Evolutionary conservation across 805 yeast species (phyloP).

Genomic region (Nakazawaea holstii): DNA sequence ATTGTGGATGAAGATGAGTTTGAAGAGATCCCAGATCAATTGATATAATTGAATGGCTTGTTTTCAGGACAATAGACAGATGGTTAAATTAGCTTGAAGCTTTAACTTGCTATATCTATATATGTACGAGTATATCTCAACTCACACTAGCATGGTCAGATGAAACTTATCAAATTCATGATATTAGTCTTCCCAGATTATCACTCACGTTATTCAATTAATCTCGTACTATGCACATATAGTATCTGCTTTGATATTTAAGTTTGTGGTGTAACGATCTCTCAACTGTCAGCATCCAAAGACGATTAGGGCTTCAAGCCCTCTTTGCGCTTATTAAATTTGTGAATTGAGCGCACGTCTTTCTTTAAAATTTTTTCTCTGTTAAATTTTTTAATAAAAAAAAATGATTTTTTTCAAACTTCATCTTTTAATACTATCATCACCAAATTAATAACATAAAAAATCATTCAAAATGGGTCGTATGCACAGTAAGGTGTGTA

Average conservation of each 20-base stretch:
- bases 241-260: not conserved
- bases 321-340: not conserved
- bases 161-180: too few species aligned
- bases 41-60: slow-evolving; percentile 5
- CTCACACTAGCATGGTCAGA: too few species aligned
- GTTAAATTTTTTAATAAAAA: slow-evolving; percentile 9
- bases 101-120: too few species aligned
- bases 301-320: slow-evolving; percentile 2
- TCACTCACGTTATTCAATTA: too few species aligned
- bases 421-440: not conserved
- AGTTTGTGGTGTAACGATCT: not conserved
- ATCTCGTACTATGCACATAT: too few species aligned
- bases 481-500: slow-evolving; percentile 96
- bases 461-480: slow-evolving; percentile 91
- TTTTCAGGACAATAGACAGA: too few species aligned
- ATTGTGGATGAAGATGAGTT: slow-evolving; percentile 67
- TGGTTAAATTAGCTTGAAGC: too few species aligned
- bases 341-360: not conserved
- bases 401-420: not conserved
- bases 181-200: too few species aligned
- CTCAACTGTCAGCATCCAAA: too few species aligned
- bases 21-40: slow-evolving; percentile 43
- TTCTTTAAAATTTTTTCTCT: not conserved
- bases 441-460: slow-evolving; percentile 15
- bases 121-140: too few species aligned